A percentile compares a stretch with the other conserved stretches of the same genome.
Evolutionary conservation across 495 filamentous ascomycete species (phyloP).

Genomic region (Bacidia gigantensis): DNA sequence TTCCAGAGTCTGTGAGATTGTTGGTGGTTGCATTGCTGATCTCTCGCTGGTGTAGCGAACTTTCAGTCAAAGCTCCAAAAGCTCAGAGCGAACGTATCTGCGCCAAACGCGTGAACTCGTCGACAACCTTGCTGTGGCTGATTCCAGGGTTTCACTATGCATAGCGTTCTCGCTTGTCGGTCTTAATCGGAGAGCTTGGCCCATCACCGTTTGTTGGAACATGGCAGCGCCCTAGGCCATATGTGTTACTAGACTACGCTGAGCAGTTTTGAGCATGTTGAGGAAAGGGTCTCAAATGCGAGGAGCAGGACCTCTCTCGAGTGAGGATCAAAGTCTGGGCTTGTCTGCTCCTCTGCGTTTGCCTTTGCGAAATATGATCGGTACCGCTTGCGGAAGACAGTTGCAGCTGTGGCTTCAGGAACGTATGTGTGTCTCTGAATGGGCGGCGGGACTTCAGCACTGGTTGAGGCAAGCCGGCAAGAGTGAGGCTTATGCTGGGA

Average conservation of each 20-base stretch:
- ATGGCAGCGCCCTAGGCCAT: neutral
- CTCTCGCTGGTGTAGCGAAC: neutral
- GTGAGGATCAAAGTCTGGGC: conserved; percentile 94
- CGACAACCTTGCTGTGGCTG: conserved; percentile 5
- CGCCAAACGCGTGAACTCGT: neutral
- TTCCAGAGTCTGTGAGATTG: conserved; percentile 2
- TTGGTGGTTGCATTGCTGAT: neutral
- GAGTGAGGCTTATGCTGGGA: neutral
- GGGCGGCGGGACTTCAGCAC: neutral
- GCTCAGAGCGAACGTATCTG: neutral
- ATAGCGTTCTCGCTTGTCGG: neutral
- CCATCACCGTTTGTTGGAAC: conserved; percentile 11
- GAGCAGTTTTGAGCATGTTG: neutral
- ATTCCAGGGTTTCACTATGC: conserved; percentile 12
- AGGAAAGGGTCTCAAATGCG: conserved; percentile 14
- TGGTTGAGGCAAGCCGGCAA: neutral
- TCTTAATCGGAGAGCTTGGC: neutral
- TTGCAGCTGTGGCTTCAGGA: neutral
- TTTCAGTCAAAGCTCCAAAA: neutral
- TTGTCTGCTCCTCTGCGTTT: conserved; percentile 47
- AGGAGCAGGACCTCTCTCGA: conserved; percentile 72
- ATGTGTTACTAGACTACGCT: conserved; percentile 3
- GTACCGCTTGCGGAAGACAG: neutral
- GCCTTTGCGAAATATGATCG: neutral
- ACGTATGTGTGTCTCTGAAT: neutral